Base-by-base conservation (phyloP, 1,139 yeast species). In the Sugiyamaella pinicola region DNA sequence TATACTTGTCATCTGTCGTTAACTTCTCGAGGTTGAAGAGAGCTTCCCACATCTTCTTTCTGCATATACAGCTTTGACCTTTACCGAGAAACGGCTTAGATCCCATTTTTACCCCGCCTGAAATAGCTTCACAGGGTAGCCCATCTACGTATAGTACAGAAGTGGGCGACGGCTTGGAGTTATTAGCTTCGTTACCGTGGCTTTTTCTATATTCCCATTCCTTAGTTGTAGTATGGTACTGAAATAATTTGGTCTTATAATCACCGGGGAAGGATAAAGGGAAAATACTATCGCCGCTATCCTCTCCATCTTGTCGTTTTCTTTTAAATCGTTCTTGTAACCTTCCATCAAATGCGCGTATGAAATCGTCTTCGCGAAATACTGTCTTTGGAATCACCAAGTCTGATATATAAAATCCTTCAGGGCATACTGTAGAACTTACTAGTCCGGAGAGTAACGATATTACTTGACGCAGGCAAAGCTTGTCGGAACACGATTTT, bases 401-500 rank as follows among this genome's bases (percentile, higher is more conserved):
- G 59, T 76, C 80, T 28, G 74, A 70, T 17, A 90, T 66, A 59
- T 69, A 83, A 2, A 83, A 65, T 17, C 74, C 66, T 5, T 70
- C 64, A 15, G 75, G 69, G 44, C 65, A 66, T 5, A 83, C 64
- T 29, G 83, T 57, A 44, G 51, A 54, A 5, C 79, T 71, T 1
- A 80, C 76, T 3, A 84, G 65, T 2, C 82, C 69, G 58, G 78
- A 81, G 37, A 84, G 69, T 2, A 88, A 55, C 0, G 96, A 90
- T 0, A 78, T 74, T 35, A 74, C 71, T 65, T 88, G 96, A 52
- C 78, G 77, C 47, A 84, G 55, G 39, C 88, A 78, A 26, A 91
- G 65, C 64, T 91, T 91, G 66, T 91, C 98, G 0, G 95, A 83
- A 66, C 98, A 91, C 0, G 96, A 87, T 65, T 90, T 91, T 40